These are phyloP conservation scores for Ogataea paraovalis DNA, from an alignment of 805 yeast genomes.

Conservation along the genomic window DNA sequence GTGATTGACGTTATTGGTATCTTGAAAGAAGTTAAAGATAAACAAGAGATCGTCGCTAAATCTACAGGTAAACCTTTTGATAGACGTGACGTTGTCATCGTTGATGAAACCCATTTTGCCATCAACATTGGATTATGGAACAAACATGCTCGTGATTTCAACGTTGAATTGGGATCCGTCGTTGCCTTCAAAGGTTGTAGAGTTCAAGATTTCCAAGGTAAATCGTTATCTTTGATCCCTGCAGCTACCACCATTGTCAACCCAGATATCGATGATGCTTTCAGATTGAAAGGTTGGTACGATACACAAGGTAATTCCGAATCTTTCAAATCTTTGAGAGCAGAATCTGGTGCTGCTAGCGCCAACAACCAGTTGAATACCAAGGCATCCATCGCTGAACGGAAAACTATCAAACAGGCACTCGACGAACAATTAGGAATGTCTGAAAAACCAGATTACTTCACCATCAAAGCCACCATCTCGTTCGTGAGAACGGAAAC, in stretches of 20 bases:
- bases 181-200: conserved; percentile 89
- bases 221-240: conserved; percentile 74
- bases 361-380: conserved; percentile 30
- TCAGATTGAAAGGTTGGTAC: conserved; percentile 90
- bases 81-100: conserved; percentile 83
- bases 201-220: conserved; percentile 84
- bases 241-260: conserved; percentile 71
- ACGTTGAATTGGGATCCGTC: conserved; percentile 71
- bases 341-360: conserved; percentile 41
- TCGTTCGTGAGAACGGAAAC: conserved; percentile 68
- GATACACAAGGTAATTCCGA: conserved; percentile 70
- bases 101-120: conserved; percentile 77
- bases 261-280: conserved; percentile 89
- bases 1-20: conserved; percentile 87
- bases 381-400: conserved; percentile 43
- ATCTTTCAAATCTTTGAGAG: conserved; percentile 57
- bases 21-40: conserved; percentile 69
- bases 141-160: conserved; percentile 75
- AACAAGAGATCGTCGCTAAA: conserved; percentile 76
- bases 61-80: conserved; percentile 87
- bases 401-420: conserved; percentile 65
- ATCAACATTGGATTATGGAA: conserved; percentile 89
- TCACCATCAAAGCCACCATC: conserved; percentile 69
- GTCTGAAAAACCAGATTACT: conserved; percentile 76
- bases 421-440: conserved; percentile 66